Conservation (phyloP, 225 moss, liverwort and hornwort species). For the Bryoerythrophyllum caledonicum region DNA sequence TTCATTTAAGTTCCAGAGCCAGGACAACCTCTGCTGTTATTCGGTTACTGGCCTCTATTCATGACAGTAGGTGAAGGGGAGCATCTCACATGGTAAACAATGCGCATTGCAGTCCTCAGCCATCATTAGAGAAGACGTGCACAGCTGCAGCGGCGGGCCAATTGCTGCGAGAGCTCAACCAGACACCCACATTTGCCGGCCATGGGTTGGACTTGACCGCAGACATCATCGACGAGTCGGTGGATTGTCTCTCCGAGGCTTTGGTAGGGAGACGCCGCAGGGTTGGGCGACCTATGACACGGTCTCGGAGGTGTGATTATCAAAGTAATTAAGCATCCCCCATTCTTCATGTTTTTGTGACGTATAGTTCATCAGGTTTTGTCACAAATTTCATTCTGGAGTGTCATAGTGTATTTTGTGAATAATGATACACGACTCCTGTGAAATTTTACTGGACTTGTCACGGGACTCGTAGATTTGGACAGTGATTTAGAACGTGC, state of each 20-base stretch:
- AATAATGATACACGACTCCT: too few relatives aligned
- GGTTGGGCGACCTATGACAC: constrained; percentile 60
- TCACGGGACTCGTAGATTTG: too few relatives aligned
- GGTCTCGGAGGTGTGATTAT: constrained; percentile 40
- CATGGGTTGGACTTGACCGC: constrained; percentile 44
- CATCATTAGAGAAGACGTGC: constrained; percentile 59
- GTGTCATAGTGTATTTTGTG: too few relatives aligned
- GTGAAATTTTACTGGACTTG: too few relatives aligned
- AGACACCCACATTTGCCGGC: constrained; percentile 29
- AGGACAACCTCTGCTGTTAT: not conserved
- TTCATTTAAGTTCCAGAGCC: constrained; percentile 19
- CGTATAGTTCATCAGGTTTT: not conserved
- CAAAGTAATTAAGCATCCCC: constrained; percentile 16
- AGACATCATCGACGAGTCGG: constrained; percentile 52
- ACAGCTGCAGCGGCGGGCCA: constrained; percentile 83
- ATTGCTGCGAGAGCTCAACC: constrained; percentile 67
- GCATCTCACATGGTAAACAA: constrained; percentile 10
- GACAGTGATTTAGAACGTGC: not conserved
- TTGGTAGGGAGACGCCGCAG: constrained; percentile 70
- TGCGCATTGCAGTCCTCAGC: constrained; percentile 53
- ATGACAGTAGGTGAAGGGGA: constrained; percentile 22
- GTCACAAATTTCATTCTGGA: not conserved
- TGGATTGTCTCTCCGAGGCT: constrained; percentile 64
- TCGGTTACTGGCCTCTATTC: not conserved
- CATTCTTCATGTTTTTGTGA: constrained; percentile 3